phyloP scores from a whole-genome alignment of 345 rosid genomes.

The Orychophragmus violaceus region DNA sequence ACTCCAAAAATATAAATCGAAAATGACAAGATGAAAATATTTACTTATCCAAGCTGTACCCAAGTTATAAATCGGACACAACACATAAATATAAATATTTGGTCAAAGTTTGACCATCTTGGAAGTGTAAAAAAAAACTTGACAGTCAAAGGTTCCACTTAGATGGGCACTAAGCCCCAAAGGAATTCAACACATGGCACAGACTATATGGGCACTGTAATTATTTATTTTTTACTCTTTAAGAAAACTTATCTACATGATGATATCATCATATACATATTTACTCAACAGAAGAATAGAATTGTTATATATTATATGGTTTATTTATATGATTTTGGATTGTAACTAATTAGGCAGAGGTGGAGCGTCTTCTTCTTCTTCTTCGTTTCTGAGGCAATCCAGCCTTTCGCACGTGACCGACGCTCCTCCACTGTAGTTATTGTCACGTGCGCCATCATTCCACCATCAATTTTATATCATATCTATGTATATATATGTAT shows the following conservation, averaged over 20 bases:
- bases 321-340: constrained; percentile 15
- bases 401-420: constrained; percentile 67
- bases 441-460: constrained; percentile 52
- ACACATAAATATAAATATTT: constrained; percentile 21
- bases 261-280: neutral
- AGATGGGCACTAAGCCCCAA: constrained; percentile 33
- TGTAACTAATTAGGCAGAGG: constrained; percentile 25
- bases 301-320: neutral
- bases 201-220: constrained; percentile 17
- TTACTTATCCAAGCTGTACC: constrained; percentile 20
- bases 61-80: constrained; percentile 21
- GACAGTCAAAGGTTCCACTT: constrained; percentile 34
- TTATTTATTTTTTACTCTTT: constrained; percentile 6
- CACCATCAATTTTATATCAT: constrained; percentile 35
- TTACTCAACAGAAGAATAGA: neutral
- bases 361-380: constrained; percentile 40
- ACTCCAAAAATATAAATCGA: neutral
- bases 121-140: constrained; percentile 19
- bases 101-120: constrained; percentile 34
- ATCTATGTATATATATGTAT: neutral
- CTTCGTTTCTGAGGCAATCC: constrained; percentile 33
- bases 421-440: constrained; percentile 64
- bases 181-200: constrained; percentile 13
- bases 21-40: neutral
- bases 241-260: constrained; percentile 6